These are phyloP conservation scores for Epichloe festucae DNA, from an alignment of 2,329 filamentous ascomycete genomes.

Conservation along the genomic window DNA sequence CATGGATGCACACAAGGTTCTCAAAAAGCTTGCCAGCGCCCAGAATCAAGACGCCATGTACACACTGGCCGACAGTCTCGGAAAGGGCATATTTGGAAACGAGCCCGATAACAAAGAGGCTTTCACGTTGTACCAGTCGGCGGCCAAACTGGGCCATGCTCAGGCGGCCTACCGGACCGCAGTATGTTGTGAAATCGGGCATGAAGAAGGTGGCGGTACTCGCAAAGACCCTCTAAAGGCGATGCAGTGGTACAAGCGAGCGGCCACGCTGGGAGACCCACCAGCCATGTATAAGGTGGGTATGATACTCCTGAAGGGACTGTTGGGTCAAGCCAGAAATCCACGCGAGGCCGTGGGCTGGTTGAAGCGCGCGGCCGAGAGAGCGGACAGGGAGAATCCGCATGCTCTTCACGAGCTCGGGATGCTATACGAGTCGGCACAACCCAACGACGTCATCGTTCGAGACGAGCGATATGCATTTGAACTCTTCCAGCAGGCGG, in stretches of 20 bases:
- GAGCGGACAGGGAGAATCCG: slow-evolving; percentile 78
- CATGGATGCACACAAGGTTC: slow-evolving; percentile 73
- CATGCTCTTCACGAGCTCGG: slow-evolving; percentile 87
- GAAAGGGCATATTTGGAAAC: slow-evolving; percentile 65
- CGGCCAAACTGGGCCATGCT: slow-evolving; percentile 77
- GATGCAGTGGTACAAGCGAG: slow-evolving; percentile 95
- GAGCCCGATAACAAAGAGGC: slow-evolving; percentile 83
- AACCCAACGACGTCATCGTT: slow-evolving; percentile 57
- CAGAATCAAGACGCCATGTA: slow-evolving; percentile 85
- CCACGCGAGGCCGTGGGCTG: slow-evolving; percentile 77
- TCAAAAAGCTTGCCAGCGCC: slow-evolving; percentile 70
- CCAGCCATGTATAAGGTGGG: slow-evolving; percentile 98
- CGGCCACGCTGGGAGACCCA: slow-evolving; percentile 77
- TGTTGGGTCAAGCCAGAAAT: slow-evolving; percentile 77
- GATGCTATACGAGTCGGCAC: slow-evolving; percentile 50
- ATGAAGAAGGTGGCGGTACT: slow-evolving; percentile 88
- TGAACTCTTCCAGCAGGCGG: slow-evolving; percentile 73
- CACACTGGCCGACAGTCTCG: slow-evolving; percentile 79
- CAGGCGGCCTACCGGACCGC: slow-evolving; percentile 87
- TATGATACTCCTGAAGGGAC: slow-evolving; percentile 86
- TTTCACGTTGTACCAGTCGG: slow-evolving; percentile 84
- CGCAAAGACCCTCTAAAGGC: slow-evolving; percentile 84
- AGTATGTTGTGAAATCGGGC: slow-evolving; percentile 92
- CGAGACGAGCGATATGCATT: slow-evolving; percentile 72
- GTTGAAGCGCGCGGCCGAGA: slow-evolving; percentile 85